Conservation (phyloP, 805 yeast species). For the Cyberlindnera mycetangii region DNA sequence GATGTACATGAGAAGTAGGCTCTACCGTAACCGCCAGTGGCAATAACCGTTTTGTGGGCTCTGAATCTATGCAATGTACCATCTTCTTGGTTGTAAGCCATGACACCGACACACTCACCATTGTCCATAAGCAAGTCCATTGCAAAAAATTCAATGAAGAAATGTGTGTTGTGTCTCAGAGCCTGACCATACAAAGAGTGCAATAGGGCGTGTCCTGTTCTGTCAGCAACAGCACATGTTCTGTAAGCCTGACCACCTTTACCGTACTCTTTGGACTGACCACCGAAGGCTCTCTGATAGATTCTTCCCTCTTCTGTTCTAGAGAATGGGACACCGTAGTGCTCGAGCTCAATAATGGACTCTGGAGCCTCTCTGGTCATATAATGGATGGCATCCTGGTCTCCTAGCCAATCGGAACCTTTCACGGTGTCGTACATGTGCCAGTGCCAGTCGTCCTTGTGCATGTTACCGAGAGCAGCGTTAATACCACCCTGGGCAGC, state of each 20-base stretch:
- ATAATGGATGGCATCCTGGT: constrained; percentile 98
- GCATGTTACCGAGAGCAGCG: constrained; percentile 99
- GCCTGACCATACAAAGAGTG: constrained; percentile 97
- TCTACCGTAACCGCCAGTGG: constrained; percentile 99
- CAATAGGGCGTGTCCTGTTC: constrained; percentile 96
- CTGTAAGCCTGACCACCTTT: constrained; percentile 99
- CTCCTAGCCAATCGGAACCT: constrained; percentile 99
- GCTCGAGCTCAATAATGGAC: constrained; percentile 94
- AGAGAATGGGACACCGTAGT: constrained; percentile 97
- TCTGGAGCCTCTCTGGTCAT: constrained; percentile 98
- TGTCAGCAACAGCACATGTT: constrained; percentile 98
- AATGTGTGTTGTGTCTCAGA: constrained; percentile 93
- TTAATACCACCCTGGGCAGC: constrained; percentile 99
- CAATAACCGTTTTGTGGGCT: constrained; percentile 93
- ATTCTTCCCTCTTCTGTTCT: constrained; percentile 95
- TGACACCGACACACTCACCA: constrained; percentile 94
- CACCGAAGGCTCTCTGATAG: constrained; percentile 99
- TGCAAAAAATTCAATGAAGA: constrained; percentile 96
- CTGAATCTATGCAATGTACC: constrained; percentile 98
- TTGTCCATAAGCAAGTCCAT: constrained; percentile 91
- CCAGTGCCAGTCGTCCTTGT: constrained; percentile 98
- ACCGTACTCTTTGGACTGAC: constrained; percentile 92
- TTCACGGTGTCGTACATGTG: constrained; percentile 99
- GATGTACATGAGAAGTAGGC: constrained; percentile 98
- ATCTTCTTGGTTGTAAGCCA: constrained; percentile 98